Evolutionary conservation across 2,329 filamentous ascomycete genomes (phyloP), one percentile per base, ranked within the genome.

Genomic region (Cladosporium sphaerospermum): DNA sequence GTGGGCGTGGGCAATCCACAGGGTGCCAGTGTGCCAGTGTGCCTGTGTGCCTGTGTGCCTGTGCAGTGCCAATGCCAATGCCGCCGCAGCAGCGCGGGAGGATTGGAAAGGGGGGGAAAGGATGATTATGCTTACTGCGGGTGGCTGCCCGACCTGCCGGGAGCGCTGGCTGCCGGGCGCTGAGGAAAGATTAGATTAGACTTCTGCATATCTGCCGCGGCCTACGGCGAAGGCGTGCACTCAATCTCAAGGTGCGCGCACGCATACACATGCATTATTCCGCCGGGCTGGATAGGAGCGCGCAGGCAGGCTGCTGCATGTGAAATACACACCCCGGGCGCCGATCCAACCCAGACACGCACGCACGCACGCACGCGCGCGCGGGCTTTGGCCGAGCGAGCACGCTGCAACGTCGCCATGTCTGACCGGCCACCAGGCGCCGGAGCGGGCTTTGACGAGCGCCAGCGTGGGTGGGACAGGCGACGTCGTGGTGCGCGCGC

Each of bases 61-160:
- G 34, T 11, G 34, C 10, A 13, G 34, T 11, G 34, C 34, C 11
- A 37, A 37, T 9, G 34, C 34, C 23, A 28, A 28, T 28, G 23
- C 23, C 23, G 23, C 23, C 23, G 23, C 23, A 7, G 23, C 23
- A 28, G 23, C 23, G 16, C 33, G n/a, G 34, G 34, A 36, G 34
- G 34, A 36, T 11, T 11, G n/a, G 34, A 23, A 23, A 42, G 16
- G 40, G 40, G 14, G 32, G 48, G 33, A 40, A 51, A 51, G 48
- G 48, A 51, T 51, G 40, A 51, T 44, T 51, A 51, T 51, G 48
- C 48, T 44, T 51, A 51, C 47, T 37, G 48, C 48, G 40, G 48
- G 42, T 9, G 45, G 45, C 33, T 18, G 39, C 47, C 40, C 18
- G 48, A 14, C 19, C 19, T 44, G 23, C 23, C 23, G 23, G 23